Evolutionary conservation across 1,284 basidiomycete species (phyloP), one percentile per base, ranked within the genome.

Genomic region (Ceratobasidium sp.): DNA sequence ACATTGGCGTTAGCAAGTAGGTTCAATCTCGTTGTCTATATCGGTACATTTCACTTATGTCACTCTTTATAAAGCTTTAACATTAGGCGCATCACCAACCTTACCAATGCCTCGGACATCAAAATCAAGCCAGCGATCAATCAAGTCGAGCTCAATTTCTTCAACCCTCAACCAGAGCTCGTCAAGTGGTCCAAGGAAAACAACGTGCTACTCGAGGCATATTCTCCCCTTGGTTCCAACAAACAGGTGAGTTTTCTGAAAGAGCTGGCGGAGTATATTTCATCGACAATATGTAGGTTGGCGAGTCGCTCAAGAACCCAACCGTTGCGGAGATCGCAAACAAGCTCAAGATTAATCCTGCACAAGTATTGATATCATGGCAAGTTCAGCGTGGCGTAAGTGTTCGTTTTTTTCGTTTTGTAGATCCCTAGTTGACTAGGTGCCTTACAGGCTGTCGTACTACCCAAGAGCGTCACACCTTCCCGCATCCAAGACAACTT

Each of bases 131-230:
- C 85, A 41, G 93, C 90, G 34, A 87, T 93, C 73, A 91, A 92
- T 78, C 90, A 95, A 79, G 90, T 96, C 65, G 94, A 96, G 79
- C 85, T 95, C 36, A 93, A 86, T 80, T 91, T 87, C 80, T 92
- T 87, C 85, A 89, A 90, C 79, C 91, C 94, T 21, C 93, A 96
- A 80, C 89, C 89, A 0, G 91, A 94, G 76, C 85, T 96, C 43
- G 81, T 93, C 72, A 83, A 88, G 85, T 91, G 88, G 87, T 82
- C 88, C 1, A 87, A 86, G 79, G 85, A 88, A 72, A 84, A 91
- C 74, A 83, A 84, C 48, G 80, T 93, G 61, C 82, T 92, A 10
- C 84, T 93, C 18, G 88, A 93, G 78, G 90, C 91, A 21, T 93
- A 93, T 81, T 92, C 92, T 50, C 92, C 92, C 10, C 84, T 93